These are phyloP conservation scores for Sutorius australiensis DNA, from an alignment of 768 basidiomycete genomes.

Conservation along the genomic window DNA sequence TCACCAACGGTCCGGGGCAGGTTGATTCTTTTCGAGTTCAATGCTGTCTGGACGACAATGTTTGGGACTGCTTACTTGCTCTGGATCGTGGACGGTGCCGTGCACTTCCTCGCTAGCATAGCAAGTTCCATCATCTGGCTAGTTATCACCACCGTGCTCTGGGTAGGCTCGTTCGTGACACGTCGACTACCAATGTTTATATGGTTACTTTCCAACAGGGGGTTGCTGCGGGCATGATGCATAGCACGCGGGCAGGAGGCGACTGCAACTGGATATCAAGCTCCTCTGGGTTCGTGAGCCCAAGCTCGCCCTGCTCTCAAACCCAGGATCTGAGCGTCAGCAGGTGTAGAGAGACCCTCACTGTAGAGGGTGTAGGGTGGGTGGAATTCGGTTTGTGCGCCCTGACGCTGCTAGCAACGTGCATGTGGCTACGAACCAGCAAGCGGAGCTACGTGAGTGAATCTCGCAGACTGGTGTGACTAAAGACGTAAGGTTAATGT, in stretches of 20 bases:
- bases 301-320: conserved; percentile 23
- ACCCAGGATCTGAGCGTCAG: conserved; percentile 20
- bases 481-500: conserved; percentile 19
- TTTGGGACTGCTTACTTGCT: conserved; percentile 68
- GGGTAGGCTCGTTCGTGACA: conserved; percentile 41
- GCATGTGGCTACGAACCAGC: conserved; percentile 45
- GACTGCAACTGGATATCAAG: conserved; percentile 51
- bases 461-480: conserved; percentile 41
- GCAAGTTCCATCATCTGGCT: conserved; percentile 79
- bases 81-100: conserved; percentile 64
- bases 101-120: conserved; percentile 68
- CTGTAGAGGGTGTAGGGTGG: conserved; percentile 75
- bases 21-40: conserved; percentile 58
- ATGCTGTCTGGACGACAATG: conserved; percentile 69
- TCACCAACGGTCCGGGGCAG: conserved; percentile 29
- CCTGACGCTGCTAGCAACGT: conserved; percentile 52
- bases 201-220: conserved; percentile 43
- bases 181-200: background rate
- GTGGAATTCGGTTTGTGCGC: conserved; percentile 63
- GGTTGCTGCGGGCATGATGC: conserved; percentile 63
- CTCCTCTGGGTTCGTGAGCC: conserved; percentile 24
- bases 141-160: conserved; percentile 56
- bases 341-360: conserved; percentile 69
- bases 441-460: conserved; percentile 39
- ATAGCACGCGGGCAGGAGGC: conserved; percentile 55